Evolutionary conservation across 371 early-diverging fungal species (phyloP), one percentile per base, ranked within the genome.

Genomic region (Chytridium lagenaria): DNA sequence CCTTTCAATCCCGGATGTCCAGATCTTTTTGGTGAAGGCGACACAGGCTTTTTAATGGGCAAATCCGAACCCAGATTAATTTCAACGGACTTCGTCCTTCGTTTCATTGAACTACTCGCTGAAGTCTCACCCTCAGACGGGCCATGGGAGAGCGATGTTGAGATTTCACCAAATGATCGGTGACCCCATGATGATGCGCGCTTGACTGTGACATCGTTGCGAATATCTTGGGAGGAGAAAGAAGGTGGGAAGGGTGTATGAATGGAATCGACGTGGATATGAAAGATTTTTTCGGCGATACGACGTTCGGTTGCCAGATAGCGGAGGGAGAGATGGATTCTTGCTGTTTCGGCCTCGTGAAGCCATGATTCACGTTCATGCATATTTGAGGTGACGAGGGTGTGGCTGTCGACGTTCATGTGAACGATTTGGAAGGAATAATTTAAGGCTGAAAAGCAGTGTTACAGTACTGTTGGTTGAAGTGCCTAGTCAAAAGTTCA

Each of bases 311-410:
- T 73, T 10, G 63, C 38, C 38, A 66, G 67, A 50, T 68, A 69
- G n/a, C 66, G 26, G 19, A 70, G 68, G 34, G 69, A 70, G 70
- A 80, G 83, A 22, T 34, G 33, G 10, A 69, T 33, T 19, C 85
- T 79, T 30, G 73, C 67, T 0, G 74, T 36, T 50, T 85, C 83
- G 7, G 80, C 77, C 59, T 85, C 78, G 34, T 67, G 73, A 10
- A 85, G 78, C 81, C 79, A 83, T 12, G 73, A 59, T 68, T 82
- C 83, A 55, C 82, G 82, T 71, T 85, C 85, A 65, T 73, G 82
- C 0, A 71, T 44, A 28, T 75, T 72, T 26, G 74, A 50, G 7
- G 81, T 64, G 59, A 79, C 75, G 26, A 85, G 55, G 2, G 74
- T 65, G 71, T 85, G 78, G 16, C 71, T 70, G 57, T 85, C 85